Evolutionary conservation across 1,139 yeast species (phyloP), one percentile per base, ranked within the genome.

Genomic region (Scheffersomyces segobiensis): DNA sequence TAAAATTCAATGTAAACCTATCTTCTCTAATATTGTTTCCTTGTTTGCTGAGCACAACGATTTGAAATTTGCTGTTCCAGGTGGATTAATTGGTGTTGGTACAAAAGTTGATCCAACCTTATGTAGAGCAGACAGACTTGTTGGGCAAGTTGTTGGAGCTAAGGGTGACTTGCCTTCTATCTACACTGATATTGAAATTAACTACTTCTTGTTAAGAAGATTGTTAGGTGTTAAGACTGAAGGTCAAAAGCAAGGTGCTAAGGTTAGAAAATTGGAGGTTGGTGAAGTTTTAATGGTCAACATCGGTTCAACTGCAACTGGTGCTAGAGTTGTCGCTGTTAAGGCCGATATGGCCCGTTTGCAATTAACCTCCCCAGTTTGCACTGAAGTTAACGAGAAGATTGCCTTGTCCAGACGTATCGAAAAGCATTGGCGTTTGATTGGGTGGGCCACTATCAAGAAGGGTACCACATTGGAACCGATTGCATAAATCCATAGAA

Each of bases 51-150:
- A 96, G 79, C 93, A 95, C 78, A 96, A 96, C 71, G 98, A 93
- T 75, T 87, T 96, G 78, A 95, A 95, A 75, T 96, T 95, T 71
- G 99, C 99, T 56, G 99, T 96, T 70, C 99, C 99, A 54, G 99
- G 99, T 87, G 99, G 99, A 65, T 86, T 96, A 74, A 96, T 96
- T 70, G 99, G 99, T 86, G 98, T 96, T 59, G 99, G 99, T 81
- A 95, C 99, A 59, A 91, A 92, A 79, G 97, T 96, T 65, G 99
- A 96, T 77, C 99, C 99, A 62, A 95, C 99, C 8, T 83, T 96
- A 69, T 96, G 99, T 84, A 90, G 99, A 81, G 99, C 99, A 60
- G 99, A 96, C 81, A 91, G 99, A 82, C 85, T 96, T 71, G 98
- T 96, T 61, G 99, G 99, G 70, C 99, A 96, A 81, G 99, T 96